A percentile compares a stretch with the other conserved stretches of the same genome.
Conservation (phyloP, 2,329 filamentous ascomycete genomes). For the Trichophaea hybrida region DNA sequence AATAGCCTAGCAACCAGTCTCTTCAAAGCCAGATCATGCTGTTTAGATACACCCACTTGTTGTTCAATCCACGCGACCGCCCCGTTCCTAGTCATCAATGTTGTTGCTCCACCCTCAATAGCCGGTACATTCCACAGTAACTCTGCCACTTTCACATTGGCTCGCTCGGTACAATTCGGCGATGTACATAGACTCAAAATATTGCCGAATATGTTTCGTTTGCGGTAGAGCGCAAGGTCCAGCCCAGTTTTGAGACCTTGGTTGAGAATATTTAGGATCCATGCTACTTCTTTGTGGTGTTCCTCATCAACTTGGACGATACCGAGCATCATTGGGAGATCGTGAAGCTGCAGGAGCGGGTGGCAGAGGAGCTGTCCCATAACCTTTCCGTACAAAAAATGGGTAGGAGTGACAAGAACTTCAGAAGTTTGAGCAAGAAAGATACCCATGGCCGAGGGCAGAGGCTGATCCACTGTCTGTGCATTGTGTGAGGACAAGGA, state of each 20-base stretch:
- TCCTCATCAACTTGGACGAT: constrained; percentile 18
- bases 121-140: constrained; percentile 25
- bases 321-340: constrained; percentile 21
- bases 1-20: constrained; percentile 24
- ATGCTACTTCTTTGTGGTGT: constrained; percentile 24
- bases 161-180: constrained; percentile 9
- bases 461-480: constrained; percentile 4
- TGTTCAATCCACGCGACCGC: constrained; percentile 24
- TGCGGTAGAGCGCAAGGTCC: constrained; percentile 19
- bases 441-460: constrained; percentile 24
- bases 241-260: constrained; percentile 17
- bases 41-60: constrained; percentile 1
- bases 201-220: constrained; percentile 17
- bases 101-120: constrained; percentile 25
- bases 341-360: constrained; percentile 21
- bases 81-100: constrained; percentile 26
- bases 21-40: constrained; percentile 16
- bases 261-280: constrained; percentile 21
- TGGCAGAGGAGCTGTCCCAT: constrained; percentile 23
- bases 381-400: constrained; percentile 26
- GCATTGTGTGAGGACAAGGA: constrained; percentile 12
- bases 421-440: constrained; percentile 21
- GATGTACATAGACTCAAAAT: constrained; percentile 14
- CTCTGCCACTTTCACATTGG: constrained; percentile 23
- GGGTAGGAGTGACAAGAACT: constrained; percentile 21